Conservation (phyloP, 352 stramenopile genomes). For the Globisporangium abappressorium region DNA sequence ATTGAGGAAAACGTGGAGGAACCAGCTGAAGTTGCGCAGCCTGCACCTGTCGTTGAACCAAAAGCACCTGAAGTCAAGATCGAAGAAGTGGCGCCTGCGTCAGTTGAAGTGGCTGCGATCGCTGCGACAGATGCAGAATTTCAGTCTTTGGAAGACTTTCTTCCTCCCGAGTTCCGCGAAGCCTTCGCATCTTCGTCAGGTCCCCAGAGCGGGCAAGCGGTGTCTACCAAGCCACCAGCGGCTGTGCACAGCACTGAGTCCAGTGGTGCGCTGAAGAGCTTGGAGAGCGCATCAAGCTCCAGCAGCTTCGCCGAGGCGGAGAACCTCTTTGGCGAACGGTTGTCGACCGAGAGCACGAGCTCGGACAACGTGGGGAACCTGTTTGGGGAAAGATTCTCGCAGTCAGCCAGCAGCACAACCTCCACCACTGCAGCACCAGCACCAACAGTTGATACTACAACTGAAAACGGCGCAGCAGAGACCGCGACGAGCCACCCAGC, state of each 20-base stretch:
- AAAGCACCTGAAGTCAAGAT: neutral
- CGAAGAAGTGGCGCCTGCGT: neutral
- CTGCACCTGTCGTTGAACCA: neutral
- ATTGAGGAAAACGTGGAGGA: neutral
- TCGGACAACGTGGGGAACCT: slow-evolving; percentile 43
- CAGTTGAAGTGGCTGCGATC: neutral
- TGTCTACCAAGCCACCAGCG: neutral
- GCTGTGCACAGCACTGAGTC: neutral
- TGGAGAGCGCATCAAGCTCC: neutral
- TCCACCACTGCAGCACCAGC: neutral
- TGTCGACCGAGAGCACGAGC: slow-evolving; percentile 20
- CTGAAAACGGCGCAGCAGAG: neutral
- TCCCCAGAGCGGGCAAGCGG: neutral
- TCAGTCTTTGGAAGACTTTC: neutral
- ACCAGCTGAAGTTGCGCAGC: neutral
- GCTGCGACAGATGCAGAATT: neutral
- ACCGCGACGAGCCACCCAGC: neutral
- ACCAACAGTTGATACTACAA: neutral
- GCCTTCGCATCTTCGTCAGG: slow-evolving; percentile 10
- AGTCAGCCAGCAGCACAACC: neutral
- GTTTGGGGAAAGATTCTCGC: slow-evolving; percentile 40
- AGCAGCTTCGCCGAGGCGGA: slow-evolving; percentile 12
- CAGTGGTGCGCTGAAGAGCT: neutral
- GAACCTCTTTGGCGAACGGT: slow-evolving; percentile 22
- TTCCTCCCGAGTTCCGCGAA: slow-evolving; percentile 11